phyloP scores from a whole-genome alignment of 2,329 filamentous ascomycete genomes.

The Cladosporium velox region DNA sequence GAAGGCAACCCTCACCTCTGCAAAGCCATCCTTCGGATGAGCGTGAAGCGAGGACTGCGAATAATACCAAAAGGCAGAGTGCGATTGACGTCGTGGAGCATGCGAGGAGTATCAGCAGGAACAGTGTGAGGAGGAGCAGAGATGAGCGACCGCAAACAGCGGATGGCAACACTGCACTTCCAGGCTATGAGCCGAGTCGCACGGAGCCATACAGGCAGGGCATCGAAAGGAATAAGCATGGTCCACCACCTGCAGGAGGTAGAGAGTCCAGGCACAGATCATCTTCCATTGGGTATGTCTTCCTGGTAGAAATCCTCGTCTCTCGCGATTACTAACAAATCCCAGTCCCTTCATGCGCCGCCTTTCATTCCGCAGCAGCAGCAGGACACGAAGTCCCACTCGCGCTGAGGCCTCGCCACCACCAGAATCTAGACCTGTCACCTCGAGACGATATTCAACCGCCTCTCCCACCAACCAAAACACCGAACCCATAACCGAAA shows the following conservation, averaged over 20 bases:
- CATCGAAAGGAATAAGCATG: slow-evolving; percentile 9
- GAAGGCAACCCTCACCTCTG: not conserved
- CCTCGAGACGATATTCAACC: slow-evolving; percentile 48
- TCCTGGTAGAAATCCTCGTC: not conserved
- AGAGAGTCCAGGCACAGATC: slow-evolving; percentile 20
- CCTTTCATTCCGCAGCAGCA: slow-evolving; percentile 33
- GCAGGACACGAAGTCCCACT: slow-evolving; percentile 22
- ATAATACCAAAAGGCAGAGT: slow-evolving; percentile 4
- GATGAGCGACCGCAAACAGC: slow-evolving; percentile 1
- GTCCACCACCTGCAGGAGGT: slow-evolving; percentile 6
- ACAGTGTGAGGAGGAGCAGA: slow-evolving; percentile 1
- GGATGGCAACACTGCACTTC: not conserved
- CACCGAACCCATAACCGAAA: not conserved
- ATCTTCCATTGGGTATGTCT: slow-evolving; percentile 23
- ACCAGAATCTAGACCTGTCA: slow-evolving; percentile 41
- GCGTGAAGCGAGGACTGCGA: not conserved
- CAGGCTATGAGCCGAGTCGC: not conserved
- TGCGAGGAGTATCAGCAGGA: slow-evolving; percentile 6
- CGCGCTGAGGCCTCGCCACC: not conserved
- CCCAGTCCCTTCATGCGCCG: slow-evolving; percentile 33
- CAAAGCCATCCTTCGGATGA: slow-evolving; percentile 1
- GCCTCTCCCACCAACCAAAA: slow-evolving; percentile 7
- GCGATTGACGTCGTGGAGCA: slow-evolving; percentile 15
- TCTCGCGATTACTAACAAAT: slow-evolving; percentile 16
- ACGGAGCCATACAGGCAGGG: slow-evolving; percentile 7